Conservation (phyloP, 176 grass and related monocot genomes). For the Puccinellia tenuiflora region DNA sequence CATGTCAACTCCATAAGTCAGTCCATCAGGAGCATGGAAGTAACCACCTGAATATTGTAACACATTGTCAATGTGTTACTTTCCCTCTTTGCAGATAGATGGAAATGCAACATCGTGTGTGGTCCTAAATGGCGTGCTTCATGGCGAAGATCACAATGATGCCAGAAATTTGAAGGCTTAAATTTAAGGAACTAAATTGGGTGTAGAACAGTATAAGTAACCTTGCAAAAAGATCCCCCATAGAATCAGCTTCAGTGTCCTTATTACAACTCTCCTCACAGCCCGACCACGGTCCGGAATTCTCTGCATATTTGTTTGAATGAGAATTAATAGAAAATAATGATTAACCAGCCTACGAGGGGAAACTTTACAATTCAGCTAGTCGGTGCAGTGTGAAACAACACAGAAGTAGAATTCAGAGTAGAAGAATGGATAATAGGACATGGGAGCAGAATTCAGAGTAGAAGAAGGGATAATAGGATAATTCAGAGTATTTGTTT, state of each 20-base stretch:
- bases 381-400: neutral
- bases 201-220: neutral
- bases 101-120: neutral
- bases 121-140: too few relatives aligned
- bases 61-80: neutral
- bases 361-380: neutral
- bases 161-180: accelerated
- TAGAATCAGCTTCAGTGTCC: constrained; percentile 77
- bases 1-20: constrained; percentile 78
- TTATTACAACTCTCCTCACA: constrained; percentile 55
- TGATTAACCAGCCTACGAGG: neutral
- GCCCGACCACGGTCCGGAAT: constrained; percentile 54
- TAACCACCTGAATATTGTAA: constrained; percentile 56
- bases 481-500: too few relatives aligned
- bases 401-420: too few relatives aligned
- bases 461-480: neutral
- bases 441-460: neutral
- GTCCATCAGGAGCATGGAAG: constrained; percentile 76
- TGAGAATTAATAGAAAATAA: neutral
- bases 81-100: neutral
- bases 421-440: neutral
- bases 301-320: constrained; percentile 39
- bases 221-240: constrained; percentile 95
- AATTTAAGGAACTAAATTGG: neutral
- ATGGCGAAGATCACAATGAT: too few relatives aligned